Conservation (phyloP, 2,329 filamentous ascomycete genomes). For the Aspergillus ibericus region DNA sequence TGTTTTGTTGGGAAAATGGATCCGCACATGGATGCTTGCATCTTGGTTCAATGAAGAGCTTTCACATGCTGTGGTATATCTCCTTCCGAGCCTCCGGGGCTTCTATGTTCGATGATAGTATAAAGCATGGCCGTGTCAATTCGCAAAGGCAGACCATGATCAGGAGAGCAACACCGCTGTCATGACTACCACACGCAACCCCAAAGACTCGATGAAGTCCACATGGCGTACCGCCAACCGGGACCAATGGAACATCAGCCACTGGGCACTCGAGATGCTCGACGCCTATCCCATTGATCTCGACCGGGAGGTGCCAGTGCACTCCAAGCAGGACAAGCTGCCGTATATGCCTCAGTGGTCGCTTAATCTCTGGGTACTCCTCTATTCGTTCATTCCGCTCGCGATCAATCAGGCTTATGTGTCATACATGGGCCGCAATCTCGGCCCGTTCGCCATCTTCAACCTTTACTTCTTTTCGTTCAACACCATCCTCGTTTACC, state of each 20-base stretch:
- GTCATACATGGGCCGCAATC: constrained; percentile 9
- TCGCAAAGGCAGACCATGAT: neutral
- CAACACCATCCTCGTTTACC: constrained; percentile 12
- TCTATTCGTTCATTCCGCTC: constrained; percentile 15
- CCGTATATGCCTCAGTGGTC: constrained; percentile 17
- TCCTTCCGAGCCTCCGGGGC: constrained; percentile 9
- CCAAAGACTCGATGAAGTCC: constrained; percentile 35
- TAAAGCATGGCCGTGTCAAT: neutral
- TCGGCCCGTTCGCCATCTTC: constrained; percentile 11
- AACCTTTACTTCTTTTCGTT: constrained; percentile 13
- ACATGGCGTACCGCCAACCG: constrained; percentile 29
- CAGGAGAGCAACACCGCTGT: neutral
- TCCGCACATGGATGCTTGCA: constrained; percentile 6
- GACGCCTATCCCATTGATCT: constrained; percentile 28
- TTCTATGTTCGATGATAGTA: neutral
- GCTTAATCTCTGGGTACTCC: constrained; percentile 13
- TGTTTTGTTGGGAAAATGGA: constrained; percentile 13
- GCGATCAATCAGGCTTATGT: constrained; percentile 15
- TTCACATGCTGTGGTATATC: constrained; percentile 11
- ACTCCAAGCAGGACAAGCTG: constrained; percentile 17
- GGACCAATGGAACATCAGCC: constrained; percentile 26
- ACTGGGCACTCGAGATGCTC: constrained; percentile 27
- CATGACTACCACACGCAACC: constrained; percentile 24
- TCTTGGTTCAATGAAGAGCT: neutral
- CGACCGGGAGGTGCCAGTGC: constrained; percentile 23